phyloP scores from a whole-genome alignment of 2,329 filamentous ascomycete species.

The Aspergillus hiratsukae region DNA sequence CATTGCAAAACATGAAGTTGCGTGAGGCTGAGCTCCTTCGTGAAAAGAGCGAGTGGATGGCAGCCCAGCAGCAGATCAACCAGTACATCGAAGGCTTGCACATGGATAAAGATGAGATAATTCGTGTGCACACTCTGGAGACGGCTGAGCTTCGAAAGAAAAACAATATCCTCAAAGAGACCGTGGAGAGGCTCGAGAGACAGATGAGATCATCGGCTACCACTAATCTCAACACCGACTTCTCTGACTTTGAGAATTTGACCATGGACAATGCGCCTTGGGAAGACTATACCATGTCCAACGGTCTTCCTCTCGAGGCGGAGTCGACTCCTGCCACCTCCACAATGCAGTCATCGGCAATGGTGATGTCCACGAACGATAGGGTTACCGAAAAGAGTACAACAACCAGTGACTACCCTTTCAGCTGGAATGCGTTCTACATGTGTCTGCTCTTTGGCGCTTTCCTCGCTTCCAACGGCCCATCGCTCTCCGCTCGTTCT shows the following conservation, averaged over 20 bases:
- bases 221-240: slow-evolving; percentile 60
- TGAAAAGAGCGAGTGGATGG: slow-evolving; percentile 61
- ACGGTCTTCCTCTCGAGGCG: slow-evolving; percentile 49
- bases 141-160: slow-evolving; percentile 89
- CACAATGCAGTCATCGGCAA: slow-evolving; percentile 16
- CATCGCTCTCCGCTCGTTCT: slow-evolving; percentile 55
- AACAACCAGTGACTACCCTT: slow-evolving; percentile 64
- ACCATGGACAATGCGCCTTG: slow-evolving; percentile 71
- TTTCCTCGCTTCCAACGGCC: slow-evolving; percentile 85
- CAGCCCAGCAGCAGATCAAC: slow-evolving; percentile 69
- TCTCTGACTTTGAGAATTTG: slow-evolving; percentile 77
- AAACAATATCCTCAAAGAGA: slow-evolving; percentile 73
- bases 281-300: slow-evolving; percentile 76
- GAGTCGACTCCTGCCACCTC: slow-evolving; percentile 32
- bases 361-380: slow-evolving; percentile 41
- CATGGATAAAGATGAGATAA: slow-evolving; percentile 87
- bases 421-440: slow-evolving; percentile 65
- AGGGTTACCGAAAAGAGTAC: slow-evolving; percentile 30
- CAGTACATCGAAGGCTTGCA: slow-evolving; percentile 72
- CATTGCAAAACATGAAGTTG: slow-evolving; percentile 63
- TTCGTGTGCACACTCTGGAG: slow-evolving; percentile 82
- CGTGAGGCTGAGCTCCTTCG: slow-evolving; percentile 49
- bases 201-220: slow-evolving; percentile 43
- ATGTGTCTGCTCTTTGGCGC: slow-evolving; percentile 97
- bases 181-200: slow-evolving; percentile 47